Evolutionary conservation across 345 rosid species (phyloP), one percentile per base, ranked within the genome.

Genomic region (Gossypium sturtianum): DNA sequence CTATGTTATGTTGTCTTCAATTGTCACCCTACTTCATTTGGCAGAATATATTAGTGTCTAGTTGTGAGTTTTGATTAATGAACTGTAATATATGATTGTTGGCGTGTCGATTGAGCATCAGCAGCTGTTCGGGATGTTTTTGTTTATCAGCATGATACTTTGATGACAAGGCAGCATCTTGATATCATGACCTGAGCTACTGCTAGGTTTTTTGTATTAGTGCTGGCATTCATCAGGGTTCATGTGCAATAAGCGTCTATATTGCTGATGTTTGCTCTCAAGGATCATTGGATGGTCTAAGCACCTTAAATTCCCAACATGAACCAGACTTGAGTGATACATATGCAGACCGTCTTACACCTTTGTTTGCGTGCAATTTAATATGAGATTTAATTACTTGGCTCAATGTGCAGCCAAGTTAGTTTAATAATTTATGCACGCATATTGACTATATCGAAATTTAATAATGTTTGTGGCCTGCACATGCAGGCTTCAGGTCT

Each of bases 401-500:
- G 53, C 29, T 44, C 4, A 23, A 1, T 3, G 43, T 49, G 44
- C 22, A 25, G 16, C 44, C 5, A 49, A 48, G 43, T 49, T 68
- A 3, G 38, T 52, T 52, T 52, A 52, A 52, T 52, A 66, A 68
- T 63, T 59, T 23, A 4, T 23, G 34, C 63, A 23, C 25, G 34
- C 29, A 3, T 22, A 58, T 58, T 12, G 52, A 23, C 70, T 7
- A 45, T 17, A 53, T 53, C 57, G 1, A 53, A 53, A 17, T 17
- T 53, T n/a, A 53, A 9, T 19, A 53, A 53, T 23, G 22, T 23
- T 61, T 67, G 20, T 47, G 41, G 41, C 7, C 7, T 67, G 41
- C 6, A 22, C 3, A 48, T 67, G 71, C 90, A 96, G 99, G 95
- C 86, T 48, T 91, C 90, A 78, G 95, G 90, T 58, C 86, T 96